Evolutionary conservation across 2,329 filamentous ascomycete species (phyloP).

Genomic region (Colletotrichum truncatum): DNA sequence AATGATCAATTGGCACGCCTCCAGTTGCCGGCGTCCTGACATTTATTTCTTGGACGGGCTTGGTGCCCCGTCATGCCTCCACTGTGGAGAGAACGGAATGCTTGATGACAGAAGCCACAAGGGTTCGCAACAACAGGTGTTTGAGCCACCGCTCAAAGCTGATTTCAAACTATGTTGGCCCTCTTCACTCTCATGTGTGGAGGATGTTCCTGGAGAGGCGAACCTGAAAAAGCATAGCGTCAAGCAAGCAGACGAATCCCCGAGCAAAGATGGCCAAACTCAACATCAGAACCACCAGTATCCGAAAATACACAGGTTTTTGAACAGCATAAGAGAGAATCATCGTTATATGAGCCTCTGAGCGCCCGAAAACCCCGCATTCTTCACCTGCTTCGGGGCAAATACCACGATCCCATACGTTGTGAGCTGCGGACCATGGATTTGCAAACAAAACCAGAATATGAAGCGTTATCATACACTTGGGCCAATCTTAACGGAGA

Average conservation of each 20-base stretch:
- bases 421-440: not conserved
- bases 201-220: not conserved
- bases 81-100: not conserved
- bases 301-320: not conserved
- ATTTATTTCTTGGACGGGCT: not conserved
- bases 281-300: not conserved
- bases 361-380: not conserved
- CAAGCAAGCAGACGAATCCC: not conserved
- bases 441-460: not conserved
- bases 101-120: not conserved
- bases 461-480: conserved; percentile 22
- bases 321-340: not conserved
- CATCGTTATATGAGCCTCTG: not conserved
- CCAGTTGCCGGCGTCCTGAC: not conserved
- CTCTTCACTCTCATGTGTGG: not conserved
- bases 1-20: not conserved
- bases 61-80: not conserved
- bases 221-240: not conserved
- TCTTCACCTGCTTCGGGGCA: not conserved
- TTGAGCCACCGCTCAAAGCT: not conserved
- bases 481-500: conserved; percentile 11
- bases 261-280: too few relatives aligned
- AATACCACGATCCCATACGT: not conserved
- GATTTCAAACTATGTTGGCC: conserved; percentile 2
- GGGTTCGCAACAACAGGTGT: fast-evolving